Conservation (phyloP, 2,329 filamentous ascomycete species). For the Phialophora tarda region DNA sequence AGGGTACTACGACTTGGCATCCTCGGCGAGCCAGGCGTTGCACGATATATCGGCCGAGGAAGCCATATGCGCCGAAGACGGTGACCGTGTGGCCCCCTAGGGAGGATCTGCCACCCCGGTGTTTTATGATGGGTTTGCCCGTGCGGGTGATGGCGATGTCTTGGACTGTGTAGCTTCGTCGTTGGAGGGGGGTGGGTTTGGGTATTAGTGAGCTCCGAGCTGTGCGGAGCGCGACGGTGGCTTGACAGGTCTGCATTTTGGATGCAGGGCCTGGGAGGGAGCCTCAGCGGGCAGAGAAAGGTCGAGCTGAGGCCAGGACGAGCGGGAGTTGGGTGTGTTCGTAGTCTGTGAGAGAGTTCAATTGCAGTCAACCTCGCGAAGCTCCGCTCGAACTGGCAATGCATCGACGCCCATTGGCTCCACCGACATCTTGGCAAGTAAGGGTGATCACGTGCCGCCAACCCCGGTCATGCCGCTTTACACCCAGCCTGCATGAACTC, state of each 20-base stretch:
- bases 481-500: no score
- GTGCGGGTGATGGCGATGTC: conserved; percentile 94
- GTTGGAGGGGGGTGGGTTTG: conserved; percentile 43
- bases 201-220: conserved; percentile 31
- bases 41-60: conserved; percentile 95
- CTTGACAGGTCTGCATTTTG: conserved; percentile 39
- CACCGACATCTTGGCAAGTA: not conserved
- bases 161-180: conserved; percentile 60
- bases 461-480: not conserved
- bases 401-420: not conserved
- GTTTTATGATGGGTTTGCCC: conserved; percentile 89
- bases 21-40: conserved; percentile 91
- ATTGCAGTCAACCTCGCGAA: conserved; percentile 6
- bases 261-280: conserved; percentile 29
- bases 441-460: not conserved
- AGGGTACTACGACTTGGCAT: conserved; percentile 92
- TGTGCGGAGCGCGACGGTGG: conserved; percentile 57
- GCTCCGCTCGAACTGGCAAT: conserved; percentile 2
- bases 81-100: conserved; percentile 86
- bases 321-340: not conserved
- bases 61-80: conserved; percentile 96
- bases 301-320: conserved; percentile 7
- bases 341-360: not conserved
- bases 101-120: conserved; percentile 86
- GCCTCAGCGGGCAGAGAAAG: conserved; percentile 23